phyloP scores from a whole-genome alignment of 2,329 filamentous ascomycete species.

The Bipolaris zeicola region DNA sequence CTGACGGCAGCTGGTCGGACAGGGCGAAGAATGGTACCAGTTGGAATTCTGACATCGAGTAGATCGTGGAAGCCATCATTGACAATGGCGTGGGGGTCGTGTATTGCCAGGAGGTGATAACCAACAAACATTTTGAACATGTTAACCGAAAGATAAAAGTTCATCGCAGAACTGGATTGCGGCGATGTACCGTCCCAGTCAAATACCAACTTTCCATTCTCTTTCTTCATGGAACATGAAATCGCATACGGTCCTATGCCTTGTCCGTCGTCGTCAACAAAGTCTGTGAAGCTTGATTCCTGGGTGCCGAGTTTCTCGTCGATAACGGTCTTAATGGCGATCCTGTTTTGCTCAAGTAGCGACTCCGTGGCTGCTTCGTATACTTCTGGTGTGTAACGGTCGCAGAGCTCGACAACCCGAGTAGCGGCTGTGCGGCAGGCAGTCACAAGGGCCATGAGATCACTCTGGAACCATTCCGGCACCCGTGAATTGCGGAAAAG shows the following conservation, averaged over 20 bases:
- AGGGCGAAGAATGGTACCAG: slow-evolving; percentile 54
- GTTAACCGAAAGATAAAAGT: slow-evolving; percentile 56
- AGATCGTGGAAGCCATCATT: slow-evolving; percentile 60
- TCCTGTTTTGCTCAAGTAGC: slow-evolving; percentile 53
- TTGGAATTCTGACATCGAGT: slow-evolving; percentile 55
- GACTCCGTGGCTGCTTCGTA: slow-evolving; percentile 55
- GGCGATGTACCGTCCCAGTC: slow-evolving; percentile 58
- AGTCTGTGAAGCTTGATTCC: slow-evolving; percentile 55
- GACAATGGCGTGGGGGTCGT: slow-evolving; percentile 56
- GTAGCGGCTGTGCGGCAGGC: slow-evolving; percentile 54
- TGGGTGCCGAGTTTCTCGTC: slow-evolving; percentile 53
- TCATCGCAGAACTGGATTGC: slow-evolving; percentile 55
- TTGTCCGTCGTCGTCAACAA: slow-evolving; percentile 57
- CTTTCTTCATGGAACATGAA: slow-evolving; percentile 55
- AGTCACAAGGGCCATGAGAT: slow-evolving; percentile 55
- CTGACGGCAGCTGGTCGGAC: slow-evolving; percentile 55
- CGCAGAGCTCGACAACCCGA: slow-evolving; percentile 54
- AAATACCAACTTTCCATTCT: slow-evolving; percentile 52
- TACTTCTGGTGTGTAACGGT: slow-evolving; percentile 52
- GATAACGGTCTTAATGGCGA: slow-evolving; percentile 54
- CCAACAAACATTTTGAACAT: slow-evolving; percentile 61
- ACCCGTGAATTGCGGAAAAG: slow-evolving; percentile 57
- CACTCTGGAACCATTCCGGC: slow-evolving; percentile 57
- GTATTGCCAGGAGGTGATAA: slow-evolving; percentile 56
- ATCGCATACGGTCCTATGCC: slow-evolving; percentile 55